Evolutionary conservation across 805 yeast species (phyloP).

Genomic region (Barnettozyma pratensis): DNA sequence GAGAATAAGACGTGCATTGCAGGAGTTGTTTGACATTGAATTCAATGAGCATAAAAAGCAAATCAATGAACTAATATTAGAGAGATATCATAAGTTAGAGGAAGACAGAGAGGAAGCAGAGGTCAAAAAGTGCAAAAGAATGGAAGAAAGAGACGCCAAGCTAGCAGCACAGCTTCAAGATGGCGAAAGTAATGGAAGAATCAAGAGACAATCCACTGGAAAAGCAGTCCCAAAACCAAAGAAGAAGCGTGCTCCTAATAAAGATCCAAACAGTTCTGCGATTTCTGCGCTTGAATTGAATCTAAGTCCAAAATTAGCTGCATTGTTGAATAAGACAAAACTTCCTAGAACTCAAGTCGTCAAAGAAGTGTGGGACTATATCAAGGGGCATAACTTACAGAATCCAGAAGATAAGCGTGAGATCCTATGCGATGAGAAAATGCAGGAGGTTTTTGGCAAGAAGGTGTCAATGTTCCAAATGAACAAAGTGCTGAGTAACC

Average conservation of each 20-base stretch:
- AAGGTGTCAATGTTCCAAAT: constrained; percentile 53
- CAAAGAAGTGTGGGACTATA: constrained; percentile 64
- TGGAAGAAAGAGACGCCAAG: constrained; percentile 44
- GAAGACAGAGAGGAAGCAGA: constrained; percentile 34
- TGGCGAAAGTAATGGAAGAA: constrained; percentile 18
- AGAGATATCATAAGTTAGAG: constrained; percentile 45
- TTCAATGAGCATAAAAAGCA: constrained; percentile 46
- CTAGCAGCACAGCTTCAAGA: constrained; percentile 45
- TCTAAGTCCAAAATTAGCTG: constrained; percentile 47
- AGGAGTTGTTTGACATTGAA: constrained; percentile 57
- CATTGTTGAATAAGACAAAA: constrained; percentile 39
- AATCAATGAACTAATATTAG: constrained; percentile 55
- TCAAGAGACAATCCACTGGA: constrained; percentile 8
- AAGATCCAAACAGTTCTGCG: constrained; percentile 20
- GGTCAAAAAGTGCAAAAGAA: constrained; percentile 28
- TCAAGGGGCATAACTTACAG: constrained; percentile 57
- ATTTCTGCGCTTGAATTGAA: constrained; percentile 36
- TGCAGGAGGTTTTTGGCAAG: constrained; percentile 56
- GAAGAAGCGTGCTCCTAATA: constrained; percentile 7
- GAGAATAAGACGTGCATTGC: constrained; percentile 66
- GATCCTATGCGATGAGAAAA: constrained; percentile 55
- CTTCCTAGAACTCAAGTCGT: constrained; percentile 68
- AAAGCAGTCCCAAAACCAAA: constrained; percentile 9
- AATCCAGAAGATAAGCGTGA: constrained; percentile 62
- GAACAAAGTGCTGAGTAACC: constrained; percentile 49